phyloP scores from a whole-genome alignment of 2,329 filamentous ascomycete species.

The Raffaelea arxii region DNA sequence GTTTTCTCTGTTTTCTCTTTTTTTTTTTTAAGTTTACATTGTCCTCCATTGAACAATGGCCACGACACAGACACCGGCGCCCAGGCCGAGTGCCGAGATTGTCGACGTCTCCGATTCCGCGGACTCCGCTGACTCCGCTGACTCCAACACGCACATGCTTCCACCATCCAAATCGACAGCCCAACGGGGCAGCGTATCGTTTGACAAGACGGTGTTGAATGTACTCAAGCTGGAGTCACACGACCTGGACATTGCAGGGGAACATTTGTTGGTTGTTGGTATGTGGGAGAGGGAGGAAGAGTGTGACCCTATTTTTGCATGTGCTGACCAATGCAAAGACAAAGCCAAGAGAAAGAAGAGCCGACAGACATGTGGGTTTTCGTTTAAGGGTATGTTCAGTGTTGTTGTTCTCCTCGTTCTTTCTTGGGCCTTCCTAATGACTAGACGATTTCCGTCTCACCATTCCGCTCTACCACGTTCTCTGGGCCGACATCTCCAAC shows the following conservation, averaged over 20 bases:
- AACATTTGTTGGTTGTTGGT: constrained; percentile 11
- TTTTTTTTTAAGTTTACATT: too few relatives aligned
- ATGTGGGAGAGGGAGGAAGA: neutral
- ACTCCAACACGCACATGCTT: too few relatives aligned
- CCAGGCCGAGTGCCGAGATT: too few relatives aligned
- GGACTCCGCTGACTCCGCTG: too few relatives aligned
- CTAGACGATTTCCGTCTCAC: constrained; percentile 1
- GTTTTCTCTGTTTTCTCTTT: neutral
- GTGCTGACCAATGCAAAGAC: constrained; percentile 6
- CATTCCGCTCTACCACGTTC: constrained; percentile 72
- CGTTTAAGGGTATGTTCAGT: constrained; percentile 3
- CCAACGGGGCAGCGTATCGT: constrained; percentile 8
- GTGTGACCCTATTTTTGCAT: neutral
- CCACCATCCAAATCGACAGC: neutral
- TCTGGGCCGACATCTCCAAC: constrained; percentile 59
- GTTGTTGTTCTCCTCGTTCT: neutral
- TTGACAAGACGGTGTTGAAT: constrained; percentile 15
- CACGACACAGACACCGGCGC: too few relatives aligned
- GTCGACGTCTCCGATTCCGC: too few relatives aligned
- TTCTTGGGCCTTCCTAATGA: neutral
- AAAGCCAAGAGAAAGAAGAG: constrained; percentile 13
- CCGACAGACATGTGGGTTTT: constrained; percentile 9
- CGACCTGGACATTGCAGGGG: constrained; percentile 13
- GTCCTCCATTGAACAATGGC: too few relatives aligned
- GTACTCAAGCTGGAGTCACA: constrained; percentile 13